Base-by-base conservation (phyloP, 805 yeast genomes). In the Myxozyma monticola region DNA sequence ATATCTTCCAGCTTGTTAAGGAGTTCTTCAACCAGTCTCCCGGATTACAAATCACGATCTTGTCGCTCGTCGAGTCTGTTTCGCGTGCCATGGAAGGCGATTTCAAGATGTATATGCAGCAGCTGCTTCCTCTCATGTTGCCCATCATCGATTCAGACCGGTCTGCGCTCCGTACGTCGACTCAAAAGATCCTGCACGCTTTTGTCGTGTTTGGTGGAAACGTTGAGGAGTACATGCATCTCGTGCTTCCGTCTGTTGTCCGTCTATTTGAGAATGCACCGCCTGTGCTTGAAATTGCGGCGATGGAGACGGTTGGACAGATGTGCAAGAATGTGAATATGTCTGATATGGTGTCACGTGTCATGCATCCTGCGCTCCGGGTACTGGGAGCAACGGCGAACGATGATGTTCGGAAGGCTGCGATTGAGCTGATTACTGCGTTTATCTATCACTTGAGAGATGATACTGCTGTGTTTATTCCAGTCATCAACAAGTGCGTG, bases 41-140 rank as follows among this genome's bases (percentile, higher is more conserved):
- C 17, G 75, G 81, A 48, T 71, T 90, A 40, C 95, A 90, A 63
- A 82, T 82, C 2, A 85, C 90, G 0, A 84, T 91, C 20, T 79
- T 93, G 33, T 79, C 83, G 21, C 77, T 91, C 29, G 79, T 90
- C 20, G 97, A 91, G 64, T 80, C 89, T 2, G 79, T 93, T 26
- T 86, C 96, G 0, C 79, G 78, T 45, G 89, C 97, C 0, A 71
- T 93, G 42, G 96, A 88, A 49, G 95, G 95, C 6, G 99, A 93
- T 63, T 93, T 93, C 71, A 93, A 88, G 60, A 75, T 83, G 66
- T 84, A 84, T 63, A 72, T 93, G 51, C 86, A 96, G 1, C 81
- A 81, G 22, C 79, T 93, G 1, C 74, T 93, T 36, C 87, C 93
- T 0, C 71, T 87, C 36, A 74, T 93, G 62, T 71, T 93, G 37